Base-by-base conservation (phyloP, 1,284 basidiomycete genomes). In the Singerocomus inundabilis region DNA sequence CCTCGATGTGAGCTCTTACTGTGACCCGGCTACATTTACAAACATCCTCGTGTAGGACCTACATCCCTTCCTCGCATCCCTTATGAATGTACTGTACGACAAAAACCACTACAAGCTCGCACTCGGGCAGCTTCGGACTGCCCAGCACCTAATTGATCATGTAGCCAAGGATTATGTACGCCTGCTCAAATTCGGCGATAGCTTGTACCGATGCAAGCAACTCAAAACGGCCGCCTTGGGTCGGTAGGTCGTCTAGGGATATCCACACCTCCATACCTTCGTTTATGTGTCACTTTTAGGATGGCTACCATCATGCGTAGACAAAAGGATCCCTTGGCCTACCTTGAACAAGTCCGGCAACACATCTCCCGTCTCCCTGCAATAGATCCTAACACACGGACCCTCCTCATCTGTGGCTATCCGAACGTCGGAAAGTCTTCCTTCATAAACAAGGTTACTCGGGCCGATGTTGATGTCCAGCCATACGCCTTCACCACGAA, bases 41-140 rank as follows among this genome's bases (percentile, higher is more conserved):
- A 48, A 46, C 44, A 15, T 49, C 6, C 45, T 37, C 24, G 64
- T 47, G 34, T 62, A 95, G 91, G 94, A 98, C 66, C 77, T 98
- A 8, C 94, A 98, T 69, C 94, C 94, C 3, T 98, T 98, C 78
- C 78, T 97, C 26, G 83, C 93, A 5, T 94, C 92, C 3, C 77
- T 98, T 30, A 85, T 98, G 78, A 98, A 98, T 69, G 94, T 98
- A 11, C 80, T 98, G 31, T 98, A 98, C 73, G 94, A 98, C 80
- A 98, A 97, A 75, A 97, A 97, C 67, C 94, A 98, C 69, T 98
- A 97, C 82, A 98, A 97, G 74, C 89, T 98, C 46, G 94, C 94
- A 5, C 77, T 98, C 24, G 94, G 95, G 57, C 94, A 98, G 69
- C 83, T 98, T 54, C 88, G 94, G 56, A 98, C 94, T 1, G 90